A percentile compares a stretch with the other conserved stretches of the same genome.
Conservation (phyloP, 2,329 filamentous ascomycete genomes). For the Botrytis elliptica region DNA sequence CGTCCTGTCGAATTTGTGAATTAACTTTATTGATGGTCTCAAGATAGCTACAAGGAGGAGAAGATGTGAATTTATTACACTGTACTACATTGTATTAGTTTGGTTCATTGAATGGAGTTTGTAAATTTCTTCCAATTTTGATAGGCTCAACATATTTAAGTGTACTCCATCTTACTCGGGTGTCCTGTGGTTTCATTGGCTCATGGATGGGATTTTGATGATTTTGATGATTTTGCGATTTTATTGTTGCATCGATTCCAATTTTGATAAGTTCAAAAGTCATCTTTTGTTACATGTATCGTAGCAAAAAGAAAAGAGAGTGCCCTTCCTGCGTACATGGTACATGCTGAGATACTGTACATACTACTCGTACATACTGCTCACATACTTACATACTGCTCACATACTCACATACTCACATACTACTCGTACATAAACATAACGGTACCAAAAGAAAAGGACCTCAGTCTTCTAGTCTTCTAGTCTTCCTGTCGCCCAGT, state of each 20-base stretch:
- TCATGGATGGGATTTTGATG: neutral
- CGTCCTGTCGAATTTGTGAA: neutral
- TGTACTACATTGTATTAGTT: neutral
- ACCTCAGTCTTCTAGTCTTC: neutral
- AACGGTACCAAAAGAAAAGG: neutral
- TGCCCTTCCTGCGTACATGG: neutral
- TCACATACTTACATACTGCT: neutral
- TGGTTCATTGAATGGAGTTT: neutral
- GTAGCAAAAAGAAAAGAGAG: neutral
- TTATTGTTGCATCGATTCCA: neutral
- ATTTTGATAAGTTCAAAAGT: neutral
- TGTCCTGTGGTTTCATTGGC: neutral
- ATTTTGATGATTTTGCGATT: neutral
- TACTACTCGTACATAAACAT: neutral
- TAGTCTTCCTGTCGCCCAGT: neutral
- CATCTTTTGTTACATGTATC: neutral
- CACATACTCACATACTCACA: no score
- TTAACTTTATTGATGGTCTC: constrained; percentile 3
- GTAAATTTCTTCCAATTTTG: neutral
- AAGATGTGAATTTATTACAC: neutral
- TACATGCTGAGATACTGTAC: neutral
- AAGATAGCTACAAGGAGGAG: neutral
- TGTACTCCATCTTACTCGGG: neutral
- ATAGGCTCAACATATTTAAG: constrained; percentile 6
- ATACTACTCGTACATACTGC: neutral